Evolutionary conservation across 2,329 filamentous ascomycete genomes (phyloP).

Genomic region (Paecilomyces variotii): DNA sequence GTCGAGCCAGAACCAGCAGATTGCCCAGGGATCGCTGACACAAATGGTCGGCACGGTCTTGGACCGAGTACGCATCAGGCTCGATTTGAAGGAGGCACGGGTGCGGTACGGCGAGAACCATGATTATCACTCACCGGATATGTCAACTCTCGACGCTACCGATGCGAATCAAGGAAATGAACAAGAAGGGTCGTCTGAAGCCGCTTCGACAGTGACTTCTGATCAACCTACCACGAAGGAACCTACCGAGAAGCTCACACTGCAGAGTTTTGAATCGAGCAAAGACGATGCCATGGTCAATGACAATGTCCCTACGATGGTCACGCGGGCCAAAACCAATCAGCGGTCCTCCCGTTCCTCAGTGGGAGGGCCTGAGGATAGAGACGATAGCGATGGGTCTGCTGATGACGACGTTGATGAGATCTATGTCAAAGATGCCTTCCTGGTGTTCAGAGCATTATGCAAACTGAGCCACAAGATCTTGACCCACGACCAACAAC

Average conservation of each 20-base stretch:
- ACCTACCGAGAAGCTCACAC: conserved; percentile 52
- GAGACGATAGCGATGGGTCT: conserved; percentile 30
- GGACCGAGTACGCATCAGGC: conserved; percentile 77
- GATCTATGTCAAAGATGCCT: conserved; percentile 93
- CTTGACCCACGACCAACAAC: conserved; percentile 79
- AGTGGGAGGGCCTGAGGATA: conserved; percentile 28
- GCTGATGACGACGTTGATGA: conserved; percentile 72
- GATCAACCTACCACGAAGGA: conserved; percentile 46
- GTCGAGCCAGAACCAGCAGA: conserved; percentile 88
- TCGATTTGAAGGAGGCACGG: conserved; percentile 80
- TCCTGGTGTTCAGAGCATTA: conserved; percentile 93
- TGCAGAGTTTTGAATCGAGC: conserved; percentile 61
- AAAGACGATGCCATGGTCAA: conserved; percentile 60
- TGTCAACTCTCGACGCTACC: conserved; percentile 27
- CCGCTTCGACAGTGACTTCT: conserved; percentile 22
- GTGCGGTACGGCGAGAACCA: conserved; percentile 36
- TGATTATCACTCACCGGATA: conserved; percentile 24
- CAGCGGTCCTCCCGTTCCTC: conserved; percentile 40
- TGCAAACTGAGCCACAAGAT: conserved; percentile 95
- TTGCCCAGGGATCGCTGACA: conserved; percentile 91
- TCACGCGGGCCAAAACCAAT: conserved; percentile 49
- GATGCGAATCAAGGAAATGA: conserved; percentile 40
- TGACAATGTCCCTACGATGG: conserved; percentile 60
- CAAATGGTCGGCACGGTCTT: conserved; percentile 99
- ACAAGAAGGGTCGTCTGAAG: conserved; percentile 38